Base-by-base conservation (phyloP, 768 basidiomycete species). In the Amanita subjunquillea region DNA sequence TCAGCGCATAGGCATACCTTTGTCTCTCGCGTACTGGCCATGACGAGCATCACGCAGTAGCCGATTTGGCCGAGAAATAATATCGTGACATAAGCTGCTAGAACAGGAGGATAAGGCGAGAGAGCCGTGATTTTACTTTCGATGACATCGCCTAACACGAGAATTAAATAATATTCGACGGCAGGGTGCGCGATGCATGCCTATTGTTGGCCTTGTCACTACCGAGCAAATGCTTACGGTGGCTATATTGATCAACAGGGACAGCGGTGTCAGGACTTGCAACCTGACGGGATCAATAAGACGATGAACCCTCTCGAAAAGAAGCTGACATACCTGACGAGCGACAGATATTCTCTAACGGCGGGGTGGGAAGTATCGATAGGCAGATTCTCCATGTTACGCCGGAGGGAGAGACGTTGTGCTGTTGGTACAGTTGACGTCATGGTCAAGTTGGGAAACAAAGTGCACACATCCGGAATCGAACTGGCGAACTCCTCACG, bases 181-280 rank as follows among this genome's bases (percentile, higher is more conserved):
- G 25, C 30, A 32, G 17, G 15, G 42, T 22, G 39, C 4, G 6
- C 36, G 10, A 17, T 13, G 30, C 51, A 51, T 53, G 76, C 80
- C 63, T 9, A 89, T 72, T 22, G 79, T 80, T 0, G 91, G 91
- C 17, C 70, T 76, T 27, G 85, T 72, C 17, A 91, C 71, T 7
- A 81, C 56, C 0, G 83, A 64, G 62, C 91, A 94, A 3, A 90
- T 76, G 34, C 86, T 60, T 45, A 85, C 71, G 1, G 80, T 73
- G 0, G 83, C 85, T 40, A 94, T 80, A 61, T 87, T 87, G 53
- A 93, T 79, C 57, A 92, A 74, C 7, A 95, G 73, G 1, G 87
- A 86, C 1, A 95, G 71, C 0, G 92, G 92, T 0, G 91, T 91
- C 43, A 93, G 69, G 20, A 95, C 88, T 63, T 96, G 92, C 3